Conservation (phyloP, 805 yeast species). For the Metschnikowia baotianmanensis region DNA sequence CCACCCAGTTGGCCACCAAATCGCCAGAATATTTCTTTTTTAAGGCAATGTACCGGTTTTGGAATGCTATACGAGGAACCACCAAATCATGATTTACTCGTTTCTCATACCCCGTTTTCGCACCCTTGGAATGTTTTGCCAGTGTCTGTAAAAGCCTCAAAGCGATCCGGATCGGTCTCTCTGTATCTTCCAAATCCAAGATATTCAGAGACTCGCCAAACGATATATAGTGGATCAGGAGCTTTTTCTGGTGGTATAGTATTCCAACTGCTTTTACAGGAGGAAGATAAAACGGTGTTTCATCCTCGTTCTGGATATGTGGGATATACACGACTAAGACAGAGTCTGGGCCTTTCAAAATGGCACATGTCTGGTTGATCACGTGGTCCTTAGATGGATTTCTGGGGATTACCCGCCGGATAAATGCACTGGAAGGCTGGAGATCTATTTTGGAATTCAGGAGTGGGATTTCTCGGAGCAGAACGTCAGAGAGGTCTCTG, state of each 20-base stretch:
- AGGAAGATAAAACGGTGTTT: constrained; percentile 88
- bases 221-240: constrained; percentile 78
- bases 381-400: constrained; percentile 83
- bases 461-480: constrained; percentile 31
- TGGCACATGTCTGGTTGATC: constrained; percentile 79
- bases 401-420: constrained; percentile 88
- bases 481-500: constrained; percentile 34
- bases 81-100: constrained; percentile 86
- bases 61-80: constrained; percentile 79
- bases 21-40: constrained; percentile 78
- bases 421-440: constrained; percentile 48
- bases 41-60: constrained; percentile 72
- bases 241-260: constrained; percentile 41
- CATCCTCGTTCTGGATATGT: constrained; percentile 57
- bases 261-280: constrained; percentile 78
- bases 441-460: constrained; percentile 20
- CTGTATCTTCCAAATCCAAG: constrained; percentile 38
- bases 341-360: constrained; percentile 39
- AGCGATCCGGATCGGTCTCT: constrained; percentile 79
- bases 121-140: constrained; percentile 79
- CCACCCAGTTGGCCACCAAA: constrained; percentile 84
- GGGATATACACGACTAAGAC: constrained; percentile 74
- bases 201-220: constrained; percentile 29
- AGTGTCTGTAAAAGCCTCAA: constrained; percentile 76
- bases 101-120: constrained; percentile 79